phyloP scores from a whole-genome alignment of 2,329 filamentous ascomycete genomes.

The Stagonosporopsis rhizophila region DNA sequence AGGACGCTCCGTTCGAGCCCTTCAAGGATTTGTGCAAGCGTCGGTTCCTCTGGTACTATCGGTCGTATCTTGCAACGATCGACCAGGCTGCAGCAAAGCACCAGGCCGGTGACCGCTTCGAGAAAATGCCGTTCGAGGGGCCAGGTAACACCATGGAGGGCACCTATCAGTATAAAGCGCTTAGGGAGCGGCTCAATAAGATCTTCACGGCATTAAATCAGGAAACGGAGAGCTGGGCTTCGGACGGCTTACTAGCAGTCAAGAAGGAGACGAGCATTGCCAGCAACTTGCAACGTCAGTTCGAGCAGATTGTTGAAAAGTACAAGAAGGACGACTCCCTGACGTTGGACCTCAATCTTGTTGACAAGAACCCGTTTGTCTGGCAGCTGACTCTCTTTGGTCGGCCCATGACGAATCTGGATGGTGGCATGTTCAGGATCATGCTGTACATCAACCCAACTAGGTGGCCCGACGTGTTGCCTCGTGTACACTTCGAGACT shows the following conservation, averaged over 20 bases:
- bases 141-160: conserved; percentile 83
- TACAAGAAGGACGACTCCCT: conserved; percentile 74
- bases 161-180: conserved; percentile 77
- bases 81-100: conserved; percentile 68
- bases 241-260: conserved; percentile 69
- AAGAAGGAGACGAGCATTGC: conserved; percentile 76
- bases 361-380: conserved; percentile 84
- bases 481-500: conserved; percentile 80
- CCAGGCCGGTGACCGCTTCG: conserved; percentile 69
- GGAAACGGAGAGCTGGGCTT: conserved; percentile 75
- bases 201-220: conserved; percentile 75
- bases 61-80: conserved; percentile 79
- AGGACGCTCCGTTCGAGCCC: conserved; percentile 76
- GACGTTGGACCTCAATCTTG: conserved; percentile 77
- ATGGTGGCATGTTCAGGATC: conserved; percentile 85
- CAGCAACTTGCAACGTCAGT: conserved; percentile 82
- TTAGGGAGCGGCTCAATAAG: conserved; percentile 71
- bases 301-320: conserved; percentile 77
- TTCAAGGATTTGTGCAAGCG: conserved; percentile 92
- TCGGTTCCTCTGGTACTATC: conserved; percentile 94
- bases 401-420: conserved; percentile 88
- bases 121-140: conserved; percentile 88
- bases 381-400: conserved; percentile 93
- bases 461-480: conserved; percentile 86
- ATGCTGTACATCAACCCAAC: conserved; percentile 76